These are phyloP conservation scores for Oryza coarctata DNA, from an alignment of 176 grass and related monocot species.

Conservation along the genomic window DNA sequence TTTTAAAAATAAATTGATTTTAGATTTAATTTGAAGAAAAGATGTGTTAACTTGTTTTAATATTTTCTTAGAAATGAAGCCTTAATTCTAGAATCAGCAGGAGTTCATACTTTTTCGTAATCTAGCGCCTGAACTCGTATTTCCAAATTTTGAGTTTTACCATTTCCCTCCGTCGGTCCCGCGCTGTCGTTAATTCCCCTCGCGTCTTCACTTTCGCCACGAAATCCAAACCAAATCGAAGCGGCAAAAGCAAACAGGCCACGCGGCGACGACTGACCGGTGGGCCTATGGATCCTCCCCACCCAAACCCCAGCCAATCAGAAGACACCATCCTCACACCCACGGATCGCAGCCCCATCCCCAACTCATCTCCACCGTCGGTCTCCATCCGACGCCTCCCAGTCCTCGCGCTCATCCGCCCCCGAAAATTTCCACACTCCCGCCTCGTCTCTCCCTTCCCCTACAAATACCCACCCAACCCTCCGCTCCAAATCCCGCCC, in stretches of 20 bases:
- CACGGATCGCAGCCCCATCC: background rate
- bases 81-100: no score
- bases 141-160: background rate
- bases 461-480: background rate
- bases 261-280: background rate
- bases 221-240: background rate
- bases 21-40: no score
- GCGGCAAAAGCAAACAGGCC: background rate
- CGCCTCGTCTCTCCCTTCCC: background rate
- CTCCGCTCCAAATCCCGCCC: background rate
- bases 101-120: no score
- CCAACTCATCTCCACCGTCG: background rate
- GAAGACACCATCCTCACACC: background rate
- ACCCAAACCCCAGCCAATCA: background rate
- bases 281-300: background rate
- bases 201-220: background rate
- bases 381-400: slow-evolving; percentile 7
- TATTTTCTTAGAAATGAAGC: no score
- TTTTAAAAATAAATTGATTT: no score
- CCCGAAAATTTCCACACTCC: background rate
- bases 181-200: background rate
- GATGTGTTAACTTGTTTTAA: no score
- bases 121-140: no score
- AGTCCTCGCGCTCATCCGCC: background rate
- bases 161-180: background rate